Evolutionary conservation across 805 yeast genomes (phyloP), one percentile per base, ranked within the genome.

Genomic region (Helenozyma baotianmanensis): DNA sequence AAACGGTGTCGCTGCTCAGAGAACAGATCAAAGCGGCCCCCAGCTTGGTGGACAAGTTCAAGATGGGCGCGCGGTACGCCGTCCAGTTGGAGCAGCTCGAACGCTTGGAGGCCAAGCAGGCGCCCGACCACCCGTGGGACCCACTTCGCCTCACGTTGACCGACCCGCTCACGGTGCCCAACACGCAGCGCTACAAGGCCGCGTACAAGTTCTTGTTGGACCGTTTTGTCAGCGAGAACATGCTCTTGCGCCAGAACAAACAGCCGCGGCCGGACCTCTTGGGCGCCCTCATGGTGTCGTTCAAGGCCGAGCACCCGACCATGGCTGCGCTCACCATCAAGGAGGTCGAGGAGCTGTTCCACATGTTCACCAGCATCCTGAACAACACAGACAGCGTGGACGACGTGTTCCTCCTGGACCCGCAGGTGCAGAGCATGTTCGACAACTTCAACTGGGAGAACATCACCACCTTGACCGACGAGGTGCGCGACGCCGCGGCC

Each of bases 331-430:
- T 58, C 21, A 39, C 58, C 3, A 45, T 42, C 19, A 45, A 47
- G 15, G 64, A 60, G 21, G 52, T 62, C 5, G 45, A 52, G 33
- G 38, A 36, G 12, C 43, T 43, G 28, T 57, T 53, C 41, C 54
- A 51, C 24, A 39, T 61, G 11, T 61, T 45, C 40, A 53, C 53
- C 42, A 50, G 54, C 6, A 38, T 64, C n/a, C 50, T 51, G 39
- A 55, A 59, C 36, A 50, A 47, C 25, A 22, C 46, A 2, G 43
- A 50, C 10, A 44, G 41, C 28, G 46, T 53, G 29, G 60, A 56
- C 24, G 62, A 58, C 21, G 37, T 64, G 29, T 30, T 45, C 17
- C 50, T 56, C 27, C 50, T 50, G 12, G 46, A 63, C 32, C 47
- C 45, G 1, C 37, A 35, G 6, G 60, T 62, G 7, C 45, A 43